A percentile compares a stretch with the other conserved stretches of the same genome.
Conservation (phyloP, 176 grass and related monocot genomes). For the Ensete glaucum region DNA sequence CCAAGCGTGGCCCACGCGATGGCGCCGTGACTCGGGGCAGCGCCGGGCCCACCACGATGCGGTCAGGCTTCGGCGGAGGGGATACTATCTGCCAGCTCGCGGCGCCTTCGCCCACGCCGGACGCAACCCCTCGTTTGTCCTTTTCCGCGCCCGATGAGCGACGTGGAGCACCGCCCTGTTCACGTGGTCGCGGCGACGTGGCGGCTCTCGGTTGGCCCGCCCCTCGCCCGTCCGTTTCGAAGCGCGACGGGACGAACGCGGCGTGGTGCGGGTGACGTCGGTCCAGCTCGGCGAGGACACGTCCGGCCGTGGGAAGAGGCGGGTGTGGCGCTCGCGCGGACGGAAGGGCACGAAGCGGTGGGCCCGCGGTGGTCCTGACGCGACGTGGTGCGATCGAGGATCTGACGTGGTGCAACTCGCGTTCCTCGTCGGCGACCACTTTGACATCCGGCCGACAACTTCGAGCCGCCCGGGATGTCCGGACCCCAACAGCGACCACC, state of each 20-base stretch:
- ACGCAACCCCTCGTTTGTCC: not conserved
- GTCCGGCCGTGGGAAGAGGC: not conserved
- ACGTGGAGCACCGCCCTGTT: not conserved
- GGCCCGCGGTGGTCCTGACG: no score
- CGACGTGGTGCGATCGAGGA: not conserved
- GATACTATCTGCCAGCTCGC: not conserved
- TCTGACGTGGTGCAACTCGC: not conserved
- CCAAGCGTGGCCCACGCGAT: no score
- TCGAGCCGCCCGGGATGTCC: no score
- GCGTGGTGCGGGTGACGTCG: not conserved
- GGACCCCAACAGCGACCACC: no score
- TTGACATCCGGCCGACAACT: not conserved
- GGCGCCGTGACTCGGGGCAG: no score
- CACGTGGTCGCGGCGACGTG: not conserved
- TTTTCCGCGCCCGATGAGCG: not conserved
- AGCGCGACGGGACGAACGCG: not conserved
- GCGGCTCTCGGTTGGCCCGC: not conserved
- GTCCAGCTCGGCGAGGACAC: not conserved
- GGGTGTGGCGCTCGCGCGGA: no score
- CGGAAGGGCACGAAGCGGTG: no score
- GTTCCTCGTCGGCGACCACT: not conserved
- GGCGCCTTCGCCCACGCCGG: not conserved
- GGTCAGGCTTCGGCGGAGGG: no score
- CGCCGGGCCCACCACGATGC: no score
- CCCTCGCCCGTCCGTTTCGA: no score